Percentiles rank a stretch among this genome's conserved stretches.
Conservation (phyloP, 768 basidiomycete genomes). For the Suillus paluster region DNA sequence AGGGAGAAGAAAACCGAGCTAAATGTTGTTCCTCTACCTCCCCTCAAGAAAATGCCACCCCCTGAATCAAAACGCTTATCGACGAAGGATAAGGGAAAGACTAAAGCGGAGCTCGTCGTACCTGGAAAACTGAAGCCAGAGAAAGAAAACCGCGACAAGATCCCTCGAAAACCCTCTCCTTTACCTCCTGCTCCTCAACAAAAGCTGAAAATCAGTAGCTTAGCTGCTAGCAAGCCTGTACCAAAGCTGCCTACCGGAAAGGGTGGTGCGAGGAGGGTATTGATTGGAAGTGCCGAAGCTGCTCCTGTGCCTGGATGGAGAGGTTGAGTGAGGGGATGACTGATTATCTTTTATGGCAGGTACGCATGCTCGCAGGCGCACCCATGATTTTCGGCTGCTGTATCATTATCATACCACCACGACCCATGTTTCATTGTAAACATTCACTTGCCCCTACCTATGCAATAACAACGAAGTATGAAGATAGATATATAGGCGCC, state of each 20-base stretch:
- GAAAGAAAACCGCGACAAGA: constrained; percentile 43
- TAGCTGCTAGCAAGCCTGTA: constrained; percentile 15
- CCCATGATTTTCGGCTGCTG: not conserved
- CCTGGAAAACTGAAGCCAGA: constrained; percentile 36
- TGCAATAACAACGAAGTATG: not conserved
- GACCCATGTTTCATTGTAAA: not conserved
- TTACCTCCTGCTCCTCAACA: constrained; percentile 19
- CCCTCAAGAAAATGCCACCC: constrained; percentile 27
- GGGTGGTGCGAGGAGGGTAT: constrained; percentile 67
- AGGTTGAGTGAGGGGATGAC: constrained; percentile 34
- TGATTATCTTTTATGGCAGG: constrained; percentile 12
- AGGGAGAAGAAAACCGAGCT: constrained; percentile 51
- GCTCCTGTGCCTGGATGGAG: constrained; percentile 55
- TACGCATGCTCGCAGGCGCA: not conserved
- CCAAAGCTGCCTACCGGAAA: constrained; percentile 40
- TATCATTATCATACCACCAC: constrained; percentile 12
- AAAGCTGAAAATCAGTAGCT: constrained; percentile 11
- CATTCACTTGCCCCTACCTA: not conserved
- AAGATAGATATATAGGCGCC: not conserved
- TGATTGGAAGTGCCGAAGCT: constrained; percentile 68
- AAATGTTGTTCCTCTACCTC: constrained; percentile 32
- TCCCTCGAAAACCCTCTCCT: constrained; percentile 31
- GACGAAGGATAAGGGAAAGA: constrained; percentile 47
- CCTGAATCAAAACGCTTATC: constrained; percentile 29
- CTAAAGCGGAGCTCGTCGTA: constrained; percentile 26